Percentiles rank a stretch among this genome's conserved stretches.
Evolutionary conservation across 2,329 filamentous ascomycete species (phyloP).

Genomic region (Fusarium armeniacum): DNA sequence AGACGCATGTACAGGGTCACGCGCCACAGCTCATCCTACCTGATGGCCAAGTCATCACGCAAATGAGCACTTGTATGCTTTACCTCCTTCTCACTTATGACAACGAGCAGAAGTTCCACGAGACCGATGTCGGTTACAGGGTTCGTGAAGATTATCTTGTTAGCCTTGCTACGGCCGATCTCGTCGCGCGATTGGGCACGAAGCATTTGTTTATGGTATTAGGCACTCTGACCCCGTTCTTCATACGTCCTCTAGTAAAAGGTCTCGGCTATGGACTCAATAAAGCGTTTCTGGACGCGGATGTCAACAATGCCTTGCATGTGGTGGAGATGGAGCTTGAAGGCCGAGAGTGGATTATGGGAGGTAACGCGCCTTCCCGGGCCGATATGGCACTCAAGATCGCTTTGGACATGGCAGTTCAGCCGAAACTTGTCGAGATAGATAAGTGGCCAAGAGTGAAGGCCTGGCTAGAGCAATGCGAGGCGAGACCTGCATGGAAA

Average conservation of each 20-base stretch:
- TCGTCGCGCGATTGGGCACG: not conserved
- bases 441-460: not conserved
- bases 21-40: constrained; percentile 1
- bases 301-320: not conserved
- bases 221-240: not conserved
- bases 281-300: not conserved
- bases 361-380: not conserved
- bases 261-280: not conserved
- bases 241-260: not conserved
- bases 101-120: not conserved
- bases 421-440: not conserved
- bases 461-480: not conserved
- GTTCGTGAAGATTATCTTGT: constrained; percentile 3
- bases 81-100: not conserved
- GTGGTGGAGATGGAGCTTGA: not conserved
- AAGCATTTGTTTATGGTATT: not conserved
- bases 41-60: not conserved
- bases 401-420: not conserved
- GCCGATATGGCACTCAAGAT: constrained; percentile 6
- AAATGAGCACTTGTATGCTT: constrained; percentile 3
- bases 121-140: not conserved
- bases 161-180: not conserved
- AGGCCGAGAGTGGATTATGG: not conserved
- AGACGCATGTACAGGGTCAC: constrained; percentile 3
- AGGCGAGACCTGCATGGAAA: not conserved